Percentiles rank a stretch among this genome's conserved stretches.
Evolutionary conservation across 2,329 filamentous ascomycete genomes (phyloP).

Genomic region (Alternaria postmessia): DNA sequence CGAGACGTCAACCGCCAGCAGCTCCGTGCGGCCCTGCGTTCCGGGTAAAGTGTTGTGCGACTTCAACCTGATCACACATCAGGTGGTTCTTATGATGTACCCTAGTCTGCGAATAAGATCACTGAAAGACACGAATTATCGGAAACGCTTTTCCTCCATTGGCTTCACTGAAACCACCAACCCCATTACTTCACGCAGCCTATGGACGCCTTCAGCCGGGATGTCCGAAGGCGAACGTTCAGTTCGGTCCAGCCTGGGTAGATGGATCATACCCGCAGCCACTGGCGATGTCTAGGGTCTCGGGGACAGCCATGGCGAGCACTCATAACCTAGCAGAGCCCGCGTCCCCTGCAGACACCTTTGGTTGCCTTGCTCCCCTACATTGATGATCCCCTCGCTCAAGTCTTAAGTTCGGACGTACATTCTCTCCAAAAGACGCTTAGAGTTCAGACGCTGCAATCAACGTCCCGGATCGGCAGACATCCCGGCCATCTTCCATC

Average conservation of each 20-base stretch:
- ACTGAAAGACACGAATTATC: conserved; percentile 6
- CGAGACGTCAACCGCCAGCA: conserved; percentile 25
- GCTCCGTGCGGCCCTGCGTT: conserved; percentile 39
- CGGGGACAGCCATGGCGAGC: conserved; percentile 16
- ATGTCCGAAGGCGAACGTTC: conserved; percentile 17
- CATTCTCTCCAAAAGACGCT: background rate
- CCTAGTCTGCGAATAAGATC: conserved; percentile 28
- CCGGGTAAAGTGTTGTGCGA: conserved; percentile 41
- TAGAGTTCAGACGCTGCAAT: background rate
- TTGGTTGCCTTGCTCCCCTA: background rate
- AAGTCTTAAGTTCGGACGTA: background rate
- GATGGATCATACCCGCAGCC: conserved; percentile 23
- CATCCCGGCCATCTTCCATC: background rate
- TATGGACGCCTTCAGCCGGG: conserved; percentile 21
- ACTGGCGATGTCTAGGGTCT: conserved; percentile 18
- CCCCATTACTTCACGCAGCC: conserved; percentile 22
- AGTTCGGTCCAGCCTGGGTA: conserved; percentile 17
- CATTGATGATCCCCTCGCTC: background rate
- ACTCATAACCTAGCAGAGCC: conserved; percentile 23
- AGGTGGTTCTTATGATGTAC: conserved; percentile 10
- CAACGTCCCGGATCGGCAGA: conserved; percentile 2
- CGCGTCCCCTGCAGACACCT: conserved; percentile 12
- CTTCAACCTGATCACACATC: conserved; percentile 24
- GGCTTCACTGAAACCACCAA: conserved; percentile 31
- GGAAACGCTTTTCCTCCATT: conserved; percentile 28